Evolutionary conservation across 1,284 basidiomycete species (phyloP), one percentile per base, ranked within the genome.

Genomic region (Trametes hirsuta): DNA sequence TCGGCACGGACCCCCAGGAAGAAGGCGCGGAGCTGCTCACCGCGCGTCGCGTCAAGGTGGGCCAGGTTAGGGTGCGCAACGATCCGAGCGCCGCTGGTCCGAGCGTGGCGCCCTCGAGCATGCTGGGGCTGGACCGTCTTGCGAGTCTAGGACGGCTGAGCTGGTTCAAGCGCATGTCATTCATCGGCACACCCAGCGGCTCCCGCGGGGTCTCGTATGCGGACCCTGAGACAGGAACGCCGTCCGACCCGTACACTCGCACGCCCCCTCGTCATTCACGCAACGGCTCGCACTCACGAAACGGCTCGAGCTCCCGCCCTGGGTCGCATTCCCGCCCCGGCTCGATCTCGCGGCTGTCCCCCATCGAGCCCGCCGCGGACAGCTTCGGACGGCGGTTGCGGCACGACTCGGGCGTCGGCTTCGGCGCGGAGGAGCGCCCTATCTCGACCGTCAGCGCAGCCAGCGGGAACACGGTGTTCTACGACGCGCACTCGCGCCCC

Each of bases 11-110:
- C 44, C 61, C 63, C 12, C 67, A 65, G 35, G 68, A 86, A 64
- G 69, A 86, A 65, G 75, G 78, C 10, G 79, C 81, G 0, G 81
- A 84, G 24, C 67, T 88, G 2, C 77, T 83, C 54, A 86, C 83
- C 12, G 87, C 86, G 0, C 81, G 82, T 14, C 81, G 86, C 6
- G 85, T 89, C 46, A 80, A 77, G 51, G 81, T 84, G 3, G 75
- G 75, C 18, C 69, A 66, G 47, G 21, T 68, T 36, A 55, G 62
- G 44, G 45, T 65, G 2, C 56, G 53, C 9, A 58, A 57, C 4
- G 72, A 56, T 49, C 39, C 67, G n/a, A 73, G 70, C 6, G 60
- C 71, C 2, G 64, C 56, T 2, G 68, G 70, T 51, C 47, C 64
- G 2, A 63, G 72, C n/a, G 67, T 72, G 10, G 48, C 59, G 3